A percentile compares a stretch with the other conserved stretches of the same genome.
phyloP scores from a whole-genome alignment of 164 flowering plant species.

The Litsea cubeba region DNA sequence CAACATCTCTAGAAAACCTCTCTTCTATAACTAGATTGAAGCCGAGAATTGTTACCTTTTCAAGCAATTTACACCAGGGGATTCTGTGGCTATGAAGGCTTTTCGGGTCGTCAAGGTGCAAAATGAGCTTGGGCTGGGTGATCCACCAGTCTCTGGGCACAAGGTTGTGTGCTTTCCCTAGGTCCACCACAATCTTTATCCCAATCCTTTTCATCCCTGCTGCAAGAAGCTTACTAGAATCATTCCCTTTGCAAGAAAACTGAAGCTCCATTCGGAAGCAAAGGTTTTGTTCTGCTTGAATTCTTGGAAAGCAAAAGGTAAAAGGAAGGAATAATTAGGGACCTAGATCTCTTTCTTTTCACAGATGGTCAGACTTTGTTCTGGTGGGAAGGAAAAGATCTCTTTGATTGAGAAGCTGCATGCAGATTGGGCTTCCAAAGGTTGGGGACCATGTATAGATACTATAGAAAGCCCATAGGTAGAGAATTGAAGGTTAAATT shows the following conservation, averaged over 20 bases:
- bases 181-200: slow-evolving; percentile 24
- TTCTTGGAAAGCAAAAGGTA: slow-evolving; percentile 14
- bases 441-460: neutral
- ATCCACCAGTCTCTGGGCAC: slow-evolving; percentile 18
- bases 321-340: neutral
- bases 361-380: neutral
- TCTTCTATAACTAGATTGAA: slow-evolving; percentile 7
- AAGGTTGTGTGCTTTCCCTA: slow-evolving; percentile 20
- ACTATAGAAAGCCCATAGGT: neutral
- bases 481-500: neutral
- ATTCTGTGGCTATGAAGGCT: neutral
- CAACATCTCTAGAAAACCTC: slow-evolving; percentile 7
- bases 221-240: slow-evolving; percentile 10
- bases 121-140: slow-evolving; percentile 13
- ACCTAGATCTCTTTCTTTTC: neutral
- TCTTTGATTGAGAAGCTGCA: neutral
- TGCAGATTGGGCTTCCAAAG: neutral
- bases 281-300: slow-evolving; percentile 9
- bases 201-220: slow-evolving; percentile 4
- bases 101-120: slow-evolving; percentile 10
- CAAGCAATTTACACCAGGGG: slow-evolving; percentile 13
- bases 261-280: slow-evolving; percentile 15
- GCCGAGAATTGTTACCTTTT: slow-evolving; percentile 21
- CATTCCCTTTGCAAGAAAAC: slow-evolving; percentile 13
- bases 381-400: slow-evolving; percentile 1